phyloP scores from a whole-genome alignment of 1,284 basidiomycete species.

The Cutaneotrichosporon mucoides region DNA sequence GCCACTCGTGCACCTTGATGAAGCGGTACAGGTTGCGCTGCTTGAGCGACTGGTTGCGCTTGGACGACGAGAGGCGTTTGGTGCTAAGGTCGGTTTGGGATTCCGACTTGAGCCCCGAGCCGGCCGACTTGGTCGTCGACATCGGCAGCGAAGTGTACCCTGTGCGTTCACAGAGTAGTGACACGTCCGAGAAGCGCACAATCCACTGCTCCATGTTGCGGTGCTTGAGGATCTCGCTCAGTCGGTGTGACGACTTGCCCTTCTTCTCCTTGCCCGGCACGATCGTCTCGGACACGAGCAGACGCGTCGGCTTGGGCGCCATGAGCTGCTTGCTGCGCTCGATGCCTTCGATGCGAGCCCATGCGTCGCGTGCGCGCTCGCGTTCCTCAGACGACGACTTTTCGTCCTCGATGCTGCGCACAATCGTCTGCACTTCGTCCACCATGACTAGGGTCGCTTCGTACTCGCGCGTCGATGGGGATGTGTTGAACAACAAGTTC shows the following conservation, averaged over 20 bases:
- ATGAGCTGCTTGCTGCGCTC: slow-evolving; percentile 69
- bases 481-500: slow-evolving; percentile 90
- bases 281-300: slow-evolving; percentile 74
- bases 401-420: slow-evolving; percentile 94
- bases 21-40: slow-evolving; percentile 83
- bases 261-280: background rate
- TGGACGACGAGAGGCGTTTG: background rate
- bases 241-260: slow-evolving; percentile 66
- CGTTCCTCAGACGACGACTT: slow-evolving; percentile 94
- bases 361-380: slow-evolving; percentile 87
- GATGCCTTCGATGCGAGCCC: slow-evolving; percentile 91
- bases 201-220: slow-evolving; percentile 80
- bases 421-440: slow-evolving; percentile 90
- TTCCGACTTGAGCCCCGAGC: slow-evolving; percentile 50
- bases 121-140: slow-evolving; percentile 58
- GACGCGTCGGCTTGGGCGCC: slow-evolving; percentile 77
- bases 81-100: slow-evolving; percentile 70
- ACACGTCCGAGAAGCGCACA: slow-evolving; percentile 90
- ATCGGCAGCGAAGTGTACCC: slow-evolving; percentile 85
- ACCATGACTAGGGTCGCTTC: slow-evolving; percentile 95
- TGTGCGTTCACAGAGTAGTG: slow-evolving; percentile 81
- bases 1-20: slow-evolving; percentile 77
- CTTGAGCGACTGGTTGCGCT: slow-evolving; percentile 65
- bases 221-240: slow-evolving; percentile 61
- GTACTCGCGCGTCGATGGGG: slow-evolving; percentile 94